Evolutionary conservation across 352 stramenopile species (phyloP).

Genomic region (Aphanomyces invadans): DNA sequence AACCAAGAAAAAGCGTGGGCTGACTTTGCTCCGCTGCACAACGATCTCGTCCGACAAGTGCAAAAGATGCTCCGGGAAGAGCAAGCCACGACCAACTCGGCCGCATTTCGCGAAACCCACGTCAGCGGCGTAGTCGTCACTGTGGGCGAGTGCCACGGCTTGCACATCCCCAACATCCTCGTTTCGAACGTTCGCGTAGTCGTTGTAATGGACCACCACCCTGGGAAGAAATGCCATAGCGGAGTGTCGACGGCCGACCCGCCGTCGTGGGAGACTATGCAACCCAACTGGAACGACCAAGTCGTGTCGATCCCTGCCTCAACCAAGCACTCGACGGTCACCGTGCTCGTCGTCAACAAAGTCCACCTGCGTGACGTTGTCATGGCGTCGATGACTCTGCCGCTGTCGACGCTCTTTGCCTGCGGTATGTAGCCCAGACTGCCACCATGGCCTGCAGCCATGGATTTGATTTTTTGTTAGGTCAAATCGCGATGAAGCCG

Average conservation of each 20-base stretch:
- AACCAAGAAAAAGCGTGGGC: not conserved
- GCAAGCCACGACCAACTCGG: not conserved
- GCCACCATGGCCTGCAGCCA: not conserved
- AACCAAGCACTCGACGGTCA: not conserved
- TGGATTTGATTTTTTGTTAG: not conserved
- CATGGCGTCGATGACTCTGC: not conserved
- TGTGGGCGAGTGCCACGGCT: not conserved
- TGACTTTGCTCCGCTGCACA: slow-evolving; percentile 17
- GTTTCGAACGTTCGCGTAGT: slow-evolving; percentile 10
- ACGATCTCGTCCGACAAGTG: not conserved
- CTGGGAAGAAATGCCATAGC: not conserved
- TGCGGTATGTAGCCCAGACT: not conserved
- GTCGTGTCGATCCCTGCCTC: not conserved
- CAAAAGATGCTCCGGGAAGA: slow-evolving; percentile 7
- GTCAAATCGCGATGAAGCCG: not conserved
- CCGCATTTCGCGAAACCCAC: slow-evolving; percentile 9
- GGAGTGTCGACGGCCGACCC: not conserved
- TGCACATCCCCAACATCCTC: slow-evolving; percentile 3
- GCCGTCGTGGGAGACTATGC: slow-evolving; percentile 18
- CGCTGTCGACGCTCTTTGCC: slow-evolving; percentile 7
- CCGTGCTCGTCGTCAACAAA: not conserved
- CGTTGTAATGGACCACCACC: not conserved
- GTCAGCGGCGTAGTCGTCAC: slow-evolving; percentile 14
- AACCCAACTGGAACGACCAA: slow-evolving; percentile 21
- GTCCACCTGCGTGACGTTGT: not conserved